Percentiles rank a stretch among this genome's conserved stretches.
Conservation (phyloP, 2,329 filamentous ascomycete species). For the Fusarium luffae region DNA sequence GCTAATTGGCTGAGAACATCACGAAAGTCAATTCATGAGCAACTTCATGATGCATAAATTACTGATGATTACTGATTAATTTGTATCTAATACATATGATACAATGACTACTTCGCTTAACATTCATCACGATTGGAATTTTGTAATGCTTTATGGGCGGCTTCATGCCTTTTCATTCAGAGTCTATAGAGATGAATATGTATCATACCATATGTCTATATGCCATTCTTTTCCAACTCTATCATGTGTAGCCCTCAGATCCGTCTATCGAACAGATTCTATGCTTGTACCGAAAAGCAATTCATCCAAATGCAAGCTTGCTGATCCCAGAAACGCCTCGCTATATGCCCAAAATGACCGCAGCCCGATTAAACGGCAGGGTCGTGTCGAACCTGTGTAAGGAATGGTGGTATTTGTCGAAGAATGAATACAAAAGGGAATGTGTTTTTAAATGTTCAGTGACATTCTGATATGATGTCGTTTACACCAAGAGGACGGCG, state of each 20-base stretch:
- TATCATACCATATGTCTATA: slow-evolving; percentile 1
- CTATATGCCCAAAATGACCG: slow-evolving; percentile 34
- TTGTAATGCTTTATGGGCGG: neutral
- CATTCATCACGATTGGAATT: neutral
- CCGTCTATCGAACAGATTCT: neutral
- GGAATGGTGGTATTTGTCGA: slow-evolving; percentile 16
- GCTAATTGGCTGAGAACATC: slow-evolving; percentile 37
- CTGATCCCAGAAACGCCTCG: slow-evolving; percentile 42
- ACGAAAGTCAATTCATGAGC: slow-evolving; percentile 1
- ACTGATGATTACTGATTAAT: slow-evolving; percentile 7
- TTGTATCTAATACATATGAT: neutral
- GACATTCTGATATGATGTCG: neutral
- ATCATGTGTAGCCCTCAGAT: slow-evolving; percentile 2
- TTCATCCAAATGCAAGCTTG: slow-evolving; percentile 24
- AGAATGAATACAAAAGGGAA: slow-evolving; percentile 23
- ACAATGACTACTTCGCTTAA: neutral
- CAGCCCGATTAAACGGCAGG: slow-evolving; percentile 27
- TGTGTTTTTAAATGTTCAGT: neutral
- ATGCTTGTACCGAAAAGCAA: neutral
- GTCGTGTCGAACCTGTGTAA: slow-evolving; percentile 17
- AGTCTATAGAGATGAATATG: slow-evolving; percentile 24
- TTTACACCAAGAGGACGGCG: slow-evolving; percentile 53
- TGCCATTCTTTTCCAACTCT: slow-evolving; percentile 13
- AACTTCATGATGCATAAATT: slow-evolving; percentile 35
- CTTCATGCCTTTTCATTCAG: slow-evolving; percentile 23